Evolutionary conservation across 2,329 filamentous ascomycete genomes (phyloP).

Genomic region (Aspergillus udagawae): DNA sequence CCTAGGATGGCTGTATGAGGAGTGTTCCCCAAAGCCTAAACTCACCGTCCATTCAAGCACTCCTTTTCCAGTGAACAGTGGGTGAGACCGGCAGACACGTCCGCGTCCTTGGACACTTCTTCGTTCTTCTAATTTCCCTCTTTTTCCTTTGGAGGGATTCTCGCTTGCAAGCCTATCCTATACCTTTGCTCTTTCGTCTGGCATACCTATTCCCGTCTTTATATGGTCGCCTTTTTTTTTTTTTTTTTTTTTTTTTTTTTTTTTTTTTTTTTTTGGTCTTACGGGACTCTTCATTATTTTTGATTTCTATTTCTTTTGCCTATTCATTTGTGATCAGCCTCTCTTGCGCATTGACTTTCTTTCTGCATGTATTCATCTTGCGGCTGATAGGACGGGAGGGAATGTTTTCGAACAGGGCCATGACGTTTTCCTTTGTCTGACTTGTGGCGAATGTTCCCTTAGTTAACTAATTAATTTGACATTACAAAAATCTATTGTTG

Average conservation of each 20-base stretch:
- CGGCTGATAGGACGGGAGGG: conserved; percentile 20
- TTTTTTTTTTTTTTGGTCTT: conserved; percentile 28
- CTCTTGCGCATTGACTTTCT: conserved; percentile 20
- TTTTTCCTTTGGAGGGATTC: background rate
- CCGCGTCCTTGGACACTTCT: background rate
- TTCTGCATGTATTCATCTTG: conserved; percentile 19
- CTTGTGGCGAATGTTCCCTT: conserved; percentile 12
- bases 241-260: conserved; percentile 28
- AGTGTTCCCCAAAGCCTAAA: background rate
- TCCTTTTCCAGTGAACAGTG: background rate
- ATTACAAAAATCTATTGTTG: conserved; percentile 5
- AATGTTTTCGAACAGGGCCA: conserved; percentile 24
- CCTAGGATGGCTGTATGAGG: background rate
- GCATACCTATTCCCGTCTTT: conserved; percentile 24
- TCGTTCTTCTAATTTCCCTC: background rate
- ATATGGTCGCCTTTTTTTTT: conserved; percentile 25
- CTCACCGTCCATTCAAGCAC: background rate
- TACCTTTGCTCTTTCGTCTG: background rate
- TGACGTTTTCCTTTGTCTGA: conserved; percentile 22
- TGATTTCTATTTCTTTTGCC: conserved; percentile 18
- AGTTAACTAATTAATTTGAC: conserved; percentile 16
- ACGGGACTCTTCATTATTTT: conserved; percentile 29
- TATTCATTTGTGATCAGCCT: conserved; percentile 14
- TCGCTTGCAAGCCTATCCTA: background rate
- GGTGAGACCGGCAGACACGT: background rate